Evolutionary conservation across 805 yeast genomes (phyloP), one percentile per base, ranked within the genome.

Genomic region (Zygoascus flipseniorum): DNA sequence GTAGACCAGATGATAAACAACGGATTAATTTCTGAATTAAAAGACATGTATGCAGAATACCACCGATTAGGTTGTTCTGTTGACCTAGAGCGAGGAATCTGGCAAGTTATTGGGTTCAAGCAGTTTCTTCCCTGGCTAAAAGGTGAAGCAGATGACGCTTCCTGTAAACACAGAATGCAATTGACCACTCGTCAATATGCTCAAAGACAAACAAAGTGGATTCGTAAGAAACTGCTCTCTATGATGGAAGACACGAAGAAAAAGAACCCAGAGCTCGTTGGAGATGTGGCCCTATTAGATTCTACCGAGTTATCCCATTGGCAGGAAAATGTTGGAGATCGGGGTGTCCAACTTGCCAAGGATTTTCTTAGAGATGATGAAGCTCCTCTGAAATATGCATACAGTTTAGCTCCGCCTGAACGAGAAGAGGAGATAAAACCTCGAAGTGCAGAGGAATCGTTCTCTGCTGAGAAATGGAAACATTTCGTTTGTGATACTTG

Each of bases 91-190:
- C 72, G 77, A 54, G 98, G 98, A 1, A 77, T 92, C 0, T 89
- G 89, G 89, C 98, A 93, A 69, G 96, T 87, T 1, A 87, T 92
- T 62, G 98, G 98, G 1, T 93, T 87, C 69, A 87, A 88, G 23
- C 65, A 65, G 52, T 60, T 61, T 52, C 56, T 65, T 31, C 64
- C 67, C 8, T 67, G 56, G 56, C 52, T 59, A 9, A 57, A 56
- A 59, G 14, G 76, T 77, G 51, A 64, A 3, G 72, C 69, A 2
- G 81, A 92, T 9, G 14, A 9, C 2, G 20, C 20, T 18, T 11
- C 41, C 13, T 26, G 41, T 18, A 70, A 83, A 2, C 85, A 80
- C 11, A 74, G 80, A 35, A 93, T 93, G 98, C 90, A 92, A 65
- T 69, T 80, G 0, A 74, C 85, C 43, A 93, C 99, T 0, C 71